Evolutionary conservation across 2,329 filamentous ascomycete genomes (phyloP).

Genomic region (Gnomoniopsis smithogilvyi): DNA sequence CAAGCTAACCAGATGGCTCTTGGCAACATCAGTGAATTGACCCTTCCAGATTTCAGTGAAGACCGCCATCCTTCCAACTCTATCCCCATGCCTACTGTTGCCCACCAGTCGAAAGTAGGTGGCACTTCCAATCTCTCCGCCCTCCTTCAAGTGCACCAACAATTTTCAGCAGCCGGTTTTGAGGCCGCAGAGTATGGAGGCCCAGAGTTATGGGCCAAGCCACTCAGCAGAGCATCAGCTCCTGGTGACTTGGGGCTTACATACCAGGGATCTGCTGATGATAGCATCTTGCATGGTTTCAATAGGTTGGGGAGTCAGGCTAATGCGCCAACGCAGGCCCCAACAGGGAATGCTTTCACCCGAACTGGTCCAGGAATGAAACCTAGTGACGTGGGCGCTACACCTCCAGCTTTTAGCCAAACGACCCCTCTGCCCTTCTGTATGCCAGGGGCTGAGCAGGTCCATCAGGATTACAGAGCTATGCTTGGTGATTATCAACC

Average conservation of each 20-base stretch:
- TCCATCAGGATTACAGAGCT: background rate
- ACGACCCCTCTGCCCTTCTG: background rate
- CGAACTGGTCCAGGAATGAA: background rate
- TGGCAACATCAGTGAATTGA: background rate
- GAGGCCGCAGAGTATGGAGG: background rate
- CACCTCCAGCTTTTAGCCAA: background rate
- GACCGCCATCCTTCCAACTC: background rate
- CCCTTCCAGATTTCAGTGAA: background rate
- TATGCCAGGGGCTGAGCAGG: background rate
- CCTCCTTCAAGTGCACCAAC: background rate
- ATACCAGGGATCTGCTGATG: too few species aligned
- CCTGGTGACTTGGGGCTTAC: background rate
- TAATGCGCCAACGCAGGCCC: background rate
- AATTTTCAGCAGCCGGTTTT: background rate
- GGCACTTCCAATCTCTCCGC: background rate
- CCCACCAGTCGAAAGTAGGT: too few species aligned
- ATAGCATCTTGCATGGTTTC: background rate
- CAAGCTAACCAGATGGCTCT: slow-evolving; percentile 45
- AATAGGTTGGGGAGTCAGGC: background rate
- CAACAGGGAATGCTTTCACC: background rate
- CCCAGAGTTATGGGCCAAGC: background rate
- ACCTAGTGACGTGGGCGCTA: background rate
- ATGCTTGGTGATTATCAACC: background rate
- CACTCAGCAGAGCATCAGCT: background rate
- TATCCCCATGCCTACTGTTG: background rate